These are phyloP conservation scores for Melianthus villosus DNA, from an alignment of 441 rosid species.

Conservation along the genomic window DNA sequence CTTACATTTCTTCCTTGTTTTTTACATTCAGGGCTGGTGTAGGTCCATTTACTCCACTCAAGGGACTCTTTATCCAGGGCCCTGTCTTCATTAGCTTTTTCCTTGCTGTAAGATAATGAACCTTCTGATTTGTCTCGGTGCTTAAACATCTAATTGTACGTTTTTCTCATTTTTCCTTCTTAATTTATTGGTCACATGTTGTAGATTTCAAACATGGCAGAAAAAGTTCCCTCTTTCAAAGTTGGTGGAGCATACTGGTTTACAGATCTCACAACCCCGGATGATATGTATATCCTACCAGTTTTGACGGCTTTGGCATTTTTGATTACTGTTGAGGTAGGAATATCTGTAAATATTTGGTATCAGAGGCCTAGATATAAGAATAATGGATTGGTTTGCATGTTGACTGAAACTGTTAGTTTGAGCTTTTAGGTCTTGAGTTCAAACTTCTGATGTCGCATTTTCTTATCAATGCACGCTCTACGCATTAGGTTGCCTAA, in stretches of 20 bases:
- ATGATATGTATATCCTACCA: constrained; percentile 50
- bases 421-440: too few relatives aligned
- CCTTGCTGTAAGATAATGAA: constrained; percentile 43
- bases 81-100: constrained; percentile 57
- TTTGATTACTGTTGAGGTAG: constrained; percentile 74
- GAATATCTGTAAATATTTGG: not conserved
- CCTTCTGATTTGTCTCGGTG: not conserved
- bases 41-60: constrained; percentile 56
- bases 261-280: constrained; percentile 56
- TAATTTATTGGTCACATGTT: not conserved
- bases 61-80: constrained; percentile 61
- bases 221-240: constrained; percentile 86
- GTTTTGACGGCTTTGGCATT: constrained; percentile 47
- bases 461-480: too few relatives aligned
- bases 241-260: constrained; percentile 79
- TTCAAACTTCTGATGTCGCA: too few relatives aligned
- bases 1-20: constrained; percentile 7
- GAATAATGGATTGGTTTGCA: not conserved
- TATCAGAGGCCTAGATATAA: not conserved
- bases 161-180: not conserved
- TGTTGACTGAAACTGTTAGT: too few relatives aligned
- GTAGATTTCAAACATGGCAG: constrained; percentile 75
- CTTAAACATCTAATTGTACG: constrained; percentile 2
- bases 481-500: too few relatives aligned
- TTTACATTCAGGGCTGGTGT: constrained; percentile 46